phyloP scores from a whole-genome alignment of 2,329 filamentous ascomycete genomes.

The Ceratocystis cacaofunesta region DNA sequence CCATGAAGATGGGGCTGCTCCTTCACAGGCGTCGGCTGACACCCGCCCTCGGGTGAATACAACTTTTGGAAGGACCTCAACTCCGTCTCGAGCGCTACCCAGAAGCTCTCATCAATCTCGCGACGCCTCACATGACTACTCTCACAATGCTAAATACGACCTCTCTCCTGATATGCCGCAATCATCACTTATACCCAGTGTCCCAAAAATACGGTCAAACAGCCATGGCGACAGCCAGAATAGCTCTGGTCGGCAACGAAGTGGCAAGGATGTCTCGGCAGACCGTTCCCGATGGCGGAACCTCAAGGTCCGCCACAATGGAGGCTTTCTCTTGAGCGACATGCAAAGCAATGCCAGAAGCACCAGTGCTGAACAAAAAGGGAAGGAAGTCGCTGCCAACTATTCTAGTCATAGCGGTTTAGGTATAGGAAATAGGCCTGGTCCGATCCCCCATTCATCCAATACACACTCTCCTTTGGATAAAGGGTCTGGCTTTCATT shows the following conservation, averaged over 20 bases:
- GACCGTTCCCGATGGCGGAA: constrained; percentile 20
- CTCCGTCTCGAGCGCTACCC: not conserved
- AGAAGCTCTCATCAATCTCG: not conserved
- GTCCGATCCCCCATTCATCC: not conserved
- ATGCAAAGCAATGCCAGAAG: constrained; percentile 23
- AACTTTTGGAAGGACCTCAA: not conserved
- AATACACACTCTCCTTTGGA: not conserved
- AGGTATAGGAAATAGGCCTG: not conserved
- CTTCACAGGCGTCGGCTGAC: not conserved
- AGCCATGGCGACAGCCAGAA: not conserved
- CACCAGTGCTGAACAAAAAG: constrained; percentile 14
- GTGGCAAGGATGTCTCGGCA: not conserved
- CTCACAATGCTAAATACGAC: constrained; percentile 8
- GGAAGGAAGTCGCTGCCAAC: constrained; percentile 5
- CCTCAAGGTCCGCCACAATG: constrained; percentile 32
- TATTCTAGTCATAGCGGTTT: not conserved
- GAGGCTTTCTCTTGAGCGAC: constrained; percentile 38
- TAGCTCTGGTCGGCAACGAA: not conserved
- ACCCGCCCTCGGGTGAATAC: not conserved
- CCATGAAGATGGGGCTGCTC: constrained; percentile 1
- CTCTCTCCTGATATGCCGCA: constrained; percentile 2
- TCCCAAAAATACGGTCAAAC: not conserved
- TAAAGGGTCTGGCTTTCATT: not conserved
- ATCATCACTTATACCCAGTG: not conserved
- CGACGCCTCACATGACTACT: not conserved